Evolutionary conservation across 2,329 filamentous ascomycete genomes (phyloP), one percentile per base, ranked within the genome.

Genomic region (Alternaria incomplexa): DNA sequence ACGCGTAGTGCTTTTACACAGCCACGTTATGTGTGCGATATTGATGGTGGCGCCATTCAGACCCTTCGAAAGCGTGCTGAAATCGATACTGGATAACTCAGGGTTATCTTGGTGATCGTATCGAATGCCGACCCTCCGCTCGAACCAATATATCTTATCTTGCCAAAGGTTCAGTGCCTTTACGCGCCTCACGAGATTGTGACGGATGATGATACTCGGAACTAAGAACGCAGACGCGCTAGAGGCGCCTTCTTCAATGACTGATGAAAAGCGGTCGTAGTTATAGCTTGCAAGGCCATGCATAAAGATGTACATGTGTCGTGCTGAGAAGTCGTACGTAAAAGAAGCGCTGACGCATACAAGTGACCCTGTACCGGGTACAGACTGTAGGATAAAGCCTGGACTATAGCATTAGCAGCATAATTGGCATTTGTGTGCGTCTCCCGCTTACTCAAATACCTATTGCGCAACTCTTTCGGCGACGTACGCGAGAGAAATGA

Each of bases 261-360:
- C 26, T 4, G 40, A 20, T 0, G 40, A 9, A 8, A 65, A 57
- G 4, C 30, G 43, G 15, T 62, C 44, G 17, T 55, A 63, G 40
- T 45, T 61, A 1, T 22, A 3, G 15, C 28, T 56, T 28, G 57
- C 26, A 4, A 65, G 44, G 12, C 62, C 58, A 25, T 70, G 68
- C 40, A 70, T 63, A 36, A 70, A 73, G 23, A 64, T 50, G 44
- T 70, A 70, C 62, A 68, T 69, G 2, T 45, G 56, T n/a, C 44
- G 59, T 22, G 36, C 69, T 4, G 54, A 51, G 44, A 73, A 69
- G 13, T 68, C 62, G 48, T 70, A 69, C 1, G 69, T 71, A 57
- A 70, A 70, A 1, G 70, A 71, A 12, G 60, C 55, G 22, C 65
- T 23, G 6, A 65, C 20, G 20, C 20, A 20, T 20, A 20, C 20